Evolutionary conservation across 352 stramenopile species (phyloP).

Genomic region (Phytopythium cucurbitacearum): DNA sequence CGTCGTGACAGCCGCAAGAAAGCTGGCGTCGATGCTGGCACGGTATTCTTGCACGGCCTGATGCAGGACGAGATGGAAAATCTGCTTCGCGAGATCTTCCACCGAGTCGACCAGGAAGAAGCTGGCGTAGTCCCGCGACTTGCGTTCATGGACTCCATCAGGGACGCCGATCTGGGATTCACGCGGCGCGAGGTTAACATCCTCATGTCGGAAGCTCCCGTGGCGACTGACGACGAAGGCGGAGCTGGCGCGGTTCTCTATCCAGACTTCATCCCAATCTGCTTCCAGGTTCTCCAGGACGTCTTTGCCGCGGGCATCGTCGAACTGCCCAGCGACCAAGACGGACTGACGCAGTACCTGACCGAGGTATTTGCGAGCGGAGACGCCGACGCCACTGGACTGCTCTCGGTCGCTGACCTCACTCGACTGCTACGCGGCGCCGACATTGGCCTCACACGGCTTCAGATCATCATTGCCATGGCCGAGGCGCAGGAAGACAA

Average conservation of each 20-base stretch:
- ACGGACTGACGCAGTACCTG: constrained; percentile 64
- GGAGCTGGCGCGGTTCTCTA: constrained; percentile 27
- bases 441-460: constrained; percentile 67
- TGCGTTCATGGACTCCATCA: constrained; percentile 66
- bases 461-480: constrained; percentile 71
- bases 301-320: constrained; percentile 50
- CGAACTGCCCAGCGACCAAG: constrained; percentile 59
- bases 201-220: constrained; percentile 57
- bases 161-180: constrained; percentile 65
- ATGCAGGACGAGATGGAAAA: constrained; percentile 81
- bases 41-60: constrained; percentile 71
- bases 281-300: constrained; percentile 55
- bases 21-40: constrained; percentile 15
- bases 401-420: constrained; percentile 61
- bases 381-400: constrained; percentile 52
- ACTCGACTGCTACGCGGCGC: constrained; percentile 48
- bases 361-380: constrained; percentile 70
- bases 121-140: constrained; percentile 32
- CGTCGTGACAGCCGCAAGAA: constrained; percentile 40
- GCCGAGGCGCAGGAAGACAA: constrained; percentile 73
- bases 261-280: constrained; percentile 52
- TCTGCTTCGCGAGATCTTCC: constrained; percentile 72
- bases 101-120: constrained; percentile 57
- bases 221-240: constrained; percentile 19
- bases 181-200: constrained; percentile 72